A percentile compares a stretch with the other conserved stretches of the same genome.
These are phyloP conservation scores for Microbotryomycetes sp. DNA, from an alignment of 1,284 basidiomycete species.

Conservation along the genomic window DNA sequence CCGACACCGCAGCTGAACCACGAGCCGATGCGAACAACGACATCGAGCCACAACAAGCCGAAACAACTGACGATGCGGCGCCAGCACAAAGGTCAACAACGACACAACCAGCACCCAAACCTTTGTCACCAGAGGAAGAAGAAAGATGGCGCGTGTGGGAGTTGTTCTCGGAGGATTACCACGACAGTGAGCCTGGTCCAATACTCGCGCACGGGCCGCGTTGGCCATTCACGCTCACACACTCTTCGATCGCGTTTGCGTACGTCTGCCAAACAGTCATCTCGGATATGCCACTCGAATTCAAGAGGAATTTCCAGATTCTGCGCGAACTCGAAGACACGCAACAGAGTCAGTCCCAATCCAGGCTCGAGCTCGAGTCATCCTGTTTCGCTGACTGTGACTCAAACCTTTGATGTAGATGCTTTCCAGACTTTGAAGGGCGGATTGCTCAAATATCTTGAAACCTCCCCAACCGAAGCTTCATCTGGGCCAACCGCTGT, in stretches of 20 bases:
- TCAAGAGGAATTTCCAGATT: slow-evolving; percentile 31
- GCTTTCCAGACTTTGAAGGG: neutral
- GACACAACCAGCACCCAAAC: neutral
- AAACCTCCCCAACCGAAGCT: neutral
- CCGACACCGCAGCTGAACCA: too few relatives aligned
- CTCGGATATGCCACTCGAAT: slow-evolving; percentile 30
- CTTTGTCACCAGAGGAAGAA: slow-evolving; percentile 10
- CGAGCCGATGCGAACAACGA: too few relatives aligned
- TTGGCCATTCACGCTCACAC: neutral
- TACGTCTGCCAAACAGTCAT: slow-evolving; percentile 18
- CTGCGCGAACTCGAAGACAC: slow-evolving; percentile 28
- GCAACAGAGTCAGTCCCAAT: slow-evolving; percentile 15
- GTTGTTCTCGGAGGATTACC: slow-evolving; percentile 32
- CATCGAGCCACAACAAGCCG: neutral
- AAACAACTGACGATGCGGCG: neutral
- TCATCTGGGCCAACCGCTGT: neutral
- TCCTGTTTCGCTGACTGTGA: neutral
- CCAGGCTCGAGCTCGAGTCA: neutral
- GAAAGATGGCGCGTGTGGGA: slow-evolving; percentile 31
- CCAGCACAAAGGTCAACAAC: neutral
- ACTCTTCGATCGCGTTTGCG: neutral
- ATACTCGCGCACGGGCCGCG: neutral
- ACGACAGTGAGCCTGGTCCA: slow-evolving; percentile 28
- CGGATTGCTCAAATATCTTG: slow-evolving; percentile 2
- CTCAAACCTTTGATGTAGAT: neutral